Evolutionary conservation across 2,329 filamentous ascomycete species (phyloP).

Genomic region (Beauveria caledonica): DNA sequence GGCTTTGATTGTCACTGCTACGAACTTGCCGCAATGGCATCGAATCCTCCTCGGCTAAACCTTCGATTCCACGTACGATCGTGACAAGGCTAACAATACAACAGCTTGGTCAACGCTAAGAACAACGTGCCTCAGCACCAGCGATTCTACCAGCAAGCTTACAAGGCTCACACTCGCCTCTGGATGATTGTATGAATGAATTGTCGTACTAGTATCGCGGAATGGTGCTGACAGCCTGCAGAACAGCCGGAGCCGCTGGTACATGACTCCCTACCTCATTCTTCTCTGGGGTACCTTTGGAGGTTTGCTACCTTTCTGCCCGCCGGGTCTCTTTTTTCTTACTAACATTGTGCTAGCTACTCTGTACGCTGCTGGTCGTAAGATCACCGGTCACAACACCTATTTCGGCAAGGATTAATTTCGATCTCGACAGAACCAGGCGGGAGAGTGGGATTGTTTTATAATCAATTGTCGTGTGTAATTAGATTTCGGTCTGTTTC

Average conservation of each 20-base stretch:
- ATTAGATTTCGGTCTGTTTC: background rate
- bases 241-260: constrained; percentile 54
- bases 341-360: constrained; percentile 31
- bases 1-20: background rate
- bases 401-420: constrained; percentile 55
- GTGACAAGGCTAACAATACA: constrained; percentile 20
- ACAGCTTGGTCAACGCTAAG: constrained; percentile 57
- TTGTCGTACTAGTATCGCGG: constrained; percentile 13
- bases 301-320: constrained; percentile 39
- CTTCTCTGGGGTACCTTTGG: constrained; percentile 54
- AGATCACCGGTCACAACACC: constrained; percentile 70
- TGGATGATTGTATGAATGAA: constrained; percentile 65
- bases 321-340: background rate
- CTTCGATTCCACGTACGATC: constrained; percentile 14
- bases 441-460: background rate
- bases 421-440: background rate
- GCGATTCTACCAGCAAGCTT: constrained; percentile 65
- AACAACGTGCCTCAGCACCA: constrained; percentile 73
- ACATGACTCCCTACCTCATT: constrained; percentile 62
- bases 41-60: background rate
- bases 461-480: background rate
- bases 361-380: constrained; percentile 67
- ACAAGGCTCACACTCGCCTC: constrained; percentile 58
- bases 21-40: background rate
- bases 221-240: constrained; percentile 24